phyloP scores from a whole-genome alignment of 352 stramenopile genomes.

The Globisporangium sylvaticum region DNA sequence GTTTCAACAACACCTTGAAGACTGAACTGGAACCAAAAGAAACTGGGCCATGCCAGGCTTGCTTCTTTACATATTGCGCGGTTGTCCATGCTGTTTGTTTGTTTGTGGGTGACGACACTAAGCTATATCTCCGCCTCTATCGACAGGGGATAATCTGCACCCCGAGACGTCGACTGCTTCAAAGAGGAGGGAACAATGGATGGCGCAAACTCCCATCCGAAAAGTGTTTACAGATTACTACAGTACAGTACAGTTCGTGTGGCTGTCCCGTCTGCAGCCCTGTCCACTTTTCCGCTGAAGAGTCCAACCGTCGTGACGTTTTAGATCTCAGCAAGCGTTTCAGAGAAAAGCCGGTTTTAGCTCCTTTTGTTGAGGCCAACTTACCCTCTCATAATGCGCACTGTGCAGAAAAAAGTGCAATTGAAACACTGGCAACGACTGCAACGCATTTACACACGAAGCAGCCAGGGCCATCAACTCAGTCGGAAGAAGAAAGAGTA shows the following conservation, averaged over 20 bases:
- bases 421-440: background rate
- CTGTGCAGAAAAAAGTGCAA: background rate
- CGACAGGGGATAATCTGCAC: background rate
- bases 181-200: background rate
- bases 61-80: no score
- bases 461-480: no score
- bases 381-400: background rate
- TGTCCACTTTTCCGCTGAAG: constrained; percentile 8
- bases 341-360: background rate
- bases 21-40: background rate
- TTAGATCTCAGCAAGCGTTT: background rate
- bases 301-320: constrained; percentile 13
- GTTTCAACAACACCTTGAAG: background rate
- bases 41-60: background rate
- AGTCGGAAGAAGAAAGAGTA: no score
- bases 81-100: no score
- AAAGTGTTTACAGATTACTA: background rate
- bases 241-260: no score
- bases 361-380: background rate
- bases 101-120: no score
- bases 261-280: background rate
- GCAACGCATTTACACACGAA: background rate
- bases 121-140: background rate
- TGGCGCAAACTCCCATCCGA: background rate
- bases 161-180: background rate